Evolutionary conservation across 1,284 basidiomycete genomes (phyloP).

Genomic region (Hemileia vastatrix): DNA sequence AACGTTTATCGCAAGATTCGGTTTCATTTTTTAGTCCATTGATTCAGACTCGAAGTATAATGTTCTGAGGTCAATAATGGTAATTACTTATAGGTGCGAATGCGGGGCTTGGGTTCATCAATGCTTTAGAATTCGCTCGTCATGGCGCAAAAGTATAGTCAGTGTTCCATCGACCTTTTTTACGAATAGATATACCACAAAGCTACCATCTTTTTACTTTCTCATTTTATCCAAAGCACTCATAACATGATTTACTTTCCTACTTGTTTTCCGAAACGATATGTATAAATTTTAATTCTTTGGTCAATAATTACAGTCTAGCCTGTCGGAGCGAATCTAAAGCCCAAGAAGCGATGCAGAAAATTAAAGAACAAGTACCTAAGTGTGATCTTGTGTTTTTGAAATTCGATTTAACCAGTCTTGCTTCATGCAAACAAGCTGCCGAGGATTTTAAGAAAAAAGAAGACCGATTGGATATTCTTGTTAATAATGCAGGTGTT

Average conservation of each 20-base stretch:
- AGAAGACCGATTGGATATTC: slow-evolving; percentile 38
- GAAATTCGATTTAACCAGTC: slow-evolving; percentile 40
- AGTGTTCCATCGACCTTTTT: background rate
- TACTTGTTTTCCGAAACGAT: too few species aligned
- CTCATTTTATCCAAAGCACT: background rate
- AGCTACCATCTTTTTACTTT: background rate
- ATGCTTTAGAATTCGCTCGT: background rate
- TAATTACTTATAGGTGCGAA: background rate
- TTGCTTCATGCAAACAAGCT: slow-evolving; percentile 31
- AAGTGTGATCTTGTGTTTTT: slow-evolving; percentile 33
- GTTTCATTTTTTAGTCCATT: too few species aligned
- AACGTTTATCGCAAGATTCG: too few species aligned
- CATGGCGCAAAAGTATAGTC: slow-evolving; percentile 2
- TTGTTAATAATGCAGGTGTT: slow-evolving; percentile 38
- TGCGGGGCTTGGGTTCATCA: background rate
- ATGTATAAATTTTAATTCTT: too few species aligned
- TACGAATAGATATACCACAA: background rate
- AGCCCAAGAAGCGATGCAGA: background rate
- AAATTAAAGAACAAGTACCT: slow-evolving; percentile 21
- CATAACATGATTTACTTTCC: background rate
- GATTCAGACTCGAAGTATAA: background rate
- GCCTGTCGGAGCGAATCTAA: background rate
- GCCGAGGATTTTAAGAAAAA: slow-evolving; percentile 31
- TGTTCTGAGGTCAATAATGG: background rate
- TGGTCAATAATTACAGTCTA: background rate